Evolutionary conservation across 495 filamentous ascomycete species (phyloP).

Genomic region (Lasiosphaeria hispida): DNA sequence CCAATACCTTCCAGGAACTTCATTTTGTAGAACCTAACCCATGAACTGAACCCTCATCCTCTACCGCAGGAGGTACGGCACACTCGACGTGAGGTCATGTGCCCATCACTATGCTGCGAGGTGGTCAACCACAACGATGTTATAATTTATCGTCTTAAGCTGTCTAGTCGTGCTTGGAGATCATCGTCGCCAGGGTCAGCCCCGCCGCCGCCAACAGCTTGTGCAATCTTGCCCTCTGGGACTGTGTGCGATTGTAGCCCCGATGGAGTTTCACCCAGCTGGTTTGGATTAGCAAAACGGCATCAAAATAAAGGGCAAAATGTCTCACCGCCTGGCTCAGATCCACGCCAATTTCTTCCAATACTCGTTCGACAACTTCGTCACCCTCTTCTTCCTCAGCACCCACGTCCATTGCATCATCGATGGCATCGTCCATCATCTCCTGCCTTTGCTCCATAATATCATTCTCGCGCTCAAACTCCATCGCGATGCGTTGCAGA

Average conservation of each 20-base stretch:
- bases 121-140: too few relatives aligned
- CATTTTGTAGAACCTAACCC: too few relatives aligned
- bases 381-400: slow-evolving; percentile 89
- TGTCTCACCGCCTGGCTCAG: slow-evolving; percentile 76
- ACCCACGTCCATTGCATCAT: slow-evolving; percentile 92
- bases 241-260: slow-evolving; percentile 61
- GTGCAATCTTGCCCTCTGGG: slow-evolving; percentile 64
- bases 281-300: slow-evolving; percentile 18
- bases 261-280: slow-evolving; percentile 79
- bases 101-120: too few relatives aligned
- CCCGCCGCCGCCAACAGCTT: slow-evolving; percentile 68
- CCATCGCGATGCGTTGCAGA: slow-evolving; percentile 95
- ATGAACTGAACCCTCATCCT: too few relatives aligned
- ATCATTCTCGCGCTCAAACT: slow-evolving; percentile 98
- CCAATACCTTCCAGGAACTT: too few relatives aligned
- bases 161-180: slow-evolving; percentile 78
- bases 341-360: slow-evolving; percentile 96
- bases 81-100: too few relatives aligned
- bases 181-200: slow-evolving; percentile 68
- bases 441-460: slow-evolving; percentile 99
- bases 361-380: slow-evolving; percentile 90
- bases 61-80: too few relatives aligned
- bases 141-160: slow-evolving; percentile 49
- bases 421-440: slow-evolving; percentile 99
- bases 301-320: background rate